Evolutionary conservation across 202 grass and related monocot genomes (phyloP).

Genomic region (Digitaria exilis): DNA sequence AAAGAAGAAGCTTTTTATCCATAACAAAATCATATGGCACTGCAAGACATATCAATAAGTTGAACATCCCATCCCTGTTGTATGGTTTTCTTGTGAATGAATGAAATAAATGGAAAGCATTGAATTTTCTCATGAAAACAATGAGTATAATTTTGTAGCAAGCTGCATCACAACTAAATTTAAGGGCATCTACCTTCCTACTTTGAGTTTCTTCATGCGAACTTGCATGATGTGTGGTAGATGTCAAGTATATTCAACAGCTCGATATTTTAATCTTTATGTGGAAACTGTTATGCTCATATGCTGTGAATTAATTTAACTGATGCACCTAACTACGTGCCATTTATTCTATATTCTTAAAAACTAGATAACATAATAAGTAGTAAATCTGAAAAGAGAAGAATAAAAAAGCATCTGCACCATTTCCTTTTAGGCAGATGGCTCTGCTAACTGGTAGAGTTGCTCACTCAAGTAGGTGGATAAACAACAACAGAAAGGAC

Average conservation of each 20-base stretch:
- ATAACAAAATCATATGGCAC: background rate
- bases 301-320: background rate
- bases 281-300: background rate
- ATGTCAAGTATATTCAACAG: slow-evolving; percentile 1
- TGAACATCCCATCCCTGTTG: background rate
- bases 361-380: slow-evolving; percentile 6
- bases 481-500: background rate
- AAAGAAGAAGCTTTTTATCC: slow-evolving; percentile 24
- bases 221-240: background rate
- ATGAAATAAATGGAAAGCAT: background rate
- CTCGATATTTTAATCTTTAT: slow-evolving; percentile 1
- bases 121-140: slow-evolving; percentile 23
- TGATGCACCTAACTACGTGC: background rate
- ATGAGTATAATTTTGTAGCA: background rate
- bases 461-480: background rate
- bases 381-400: background rate
- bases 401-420: background rate
- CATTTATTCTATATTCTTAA: background rate
- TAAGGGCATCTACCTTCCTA: slow-evolving; percentile 18
- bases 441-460: background rate
- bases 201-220: background rate
- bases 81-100: background rate
- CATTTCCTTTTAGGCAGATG: slow-evolving; percentile 20
- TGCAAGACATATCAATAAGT: slow-evolving; percentile 1
- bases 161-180: background rate